Base-by-base conservation (phyloP, 345 rosid species). In the Excoecaria agallocha region DNA sequence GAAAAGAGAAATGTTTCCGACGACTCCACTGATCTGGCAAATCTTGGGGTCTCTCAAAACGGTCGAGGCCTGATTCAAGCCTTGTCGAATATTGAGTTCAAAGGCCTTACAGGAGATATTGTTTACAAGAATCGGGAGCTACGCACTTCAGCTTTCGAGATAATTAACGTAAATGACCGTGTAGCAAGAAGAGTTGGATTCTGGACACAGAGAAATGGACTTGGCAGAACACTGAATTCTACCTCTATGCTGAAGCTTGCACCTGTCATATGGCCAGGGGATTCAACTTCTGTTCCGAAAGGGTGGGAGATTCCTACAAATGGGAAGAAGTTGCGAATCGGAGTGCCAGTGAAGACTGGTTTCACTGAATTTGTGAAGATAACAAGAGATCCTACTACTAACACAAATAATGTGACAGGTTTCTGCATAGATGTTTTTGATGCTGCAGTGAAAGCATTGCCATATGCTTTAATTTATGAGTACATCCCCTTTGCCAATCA, bases 361-460 rank as follows among this genome's bases (percentile, higher is more conserved):
- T 86, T 82, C 35, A 15, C 4, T 0, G 83, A 84, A 48, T 84
- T 80, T 25, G 66, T 84, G 15, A 52, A 71, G 6, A 70, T 77
- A 11, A 64, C 41, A 35, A 85, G 19, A 62, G 70, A 76, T 63
- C 61, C 76, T 35, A 75, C 60, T 20, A 89, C 90, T 54, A 68
- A 75, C 37, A 4, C 60, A 24, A 8, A 19, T 8, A 46, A 57
- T 50, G 72, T 89, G 73, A 68, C 83, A 35, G 98, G 98, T 46
- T 94, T 82, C 86, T 89, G 96, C 85, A 87, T 90, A 39, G 98
- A 92, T 63, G 91, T 94, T 43, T 94, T 92, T 76, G 79, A 62
- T 49, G 89, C 91, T 3, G 96, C 91, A 25, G n/a, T 89, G 48
- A 89, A 84, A 60, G 79, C 86, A 76, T 78, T 94, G 78, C 96